These are phyloP conservation scores for Niveomyces coronatus DNA, from an alignment of 2,329 filamentous ascomycete species.

Conservation along the genomic window DNA sequence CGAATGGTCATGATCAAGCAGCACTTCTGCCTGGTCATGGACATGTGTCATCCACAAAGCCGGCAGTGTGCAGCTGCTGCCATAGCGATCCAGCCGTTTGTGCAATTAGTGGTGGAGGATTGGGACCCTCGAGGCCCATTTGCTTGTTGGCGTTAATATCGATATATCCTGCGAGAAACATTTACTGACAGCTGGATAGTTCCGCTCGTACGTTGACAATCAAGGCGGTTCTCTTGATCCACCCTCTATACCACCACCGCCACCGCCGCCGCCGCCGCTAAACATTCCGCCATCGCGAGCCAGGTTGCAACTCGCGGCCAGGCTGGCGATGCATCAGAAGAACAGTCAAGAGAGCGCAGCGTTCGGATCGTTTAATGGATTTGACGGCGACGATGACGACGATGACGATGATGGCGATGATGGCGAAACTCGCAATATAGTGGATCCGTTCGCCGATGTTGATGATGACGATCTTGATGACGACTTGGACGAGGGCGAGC, in stretches of 20 bases:
- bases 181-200: no score
- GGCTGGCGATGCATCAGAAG: constrained; percentile 67
- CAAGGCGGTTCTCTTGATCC: constrained; percentile 38
- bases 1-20: no score
- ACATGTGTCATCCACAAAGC: no score
- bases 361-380: constrained; percentile 29
- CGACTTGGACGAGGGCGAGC: constrained; percentile 21
- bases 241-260: constrained; percentile 48
- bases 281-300: constrained; percentile 82
- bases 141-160: no score
- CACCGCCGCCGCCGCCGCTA: constrained; percentile 64
- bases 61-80: no score
- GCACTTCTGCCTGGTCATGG: no score
- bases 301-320: constrained; percentile 78
- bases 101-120: no score
- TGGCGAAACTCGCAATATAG: neutral
- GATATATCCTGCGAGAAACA: no score
- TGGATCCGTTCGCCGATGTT: constrained; percentile 44
- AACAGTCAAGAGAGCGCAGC: constrained; percentile 40
- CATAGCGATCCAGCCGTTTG: no score
- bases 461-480: constrained; percentile 32
- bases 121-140: no score
- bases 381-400: constrained; percentile 45
- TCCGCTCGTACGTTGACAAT: constrained; percentile 49
- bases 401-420: constrained; percentile 27